Evolutionary conservation across 768 basidiomycete genomes (phyloP).

Genomic region (Xanthoconium stramineum): DNA sequence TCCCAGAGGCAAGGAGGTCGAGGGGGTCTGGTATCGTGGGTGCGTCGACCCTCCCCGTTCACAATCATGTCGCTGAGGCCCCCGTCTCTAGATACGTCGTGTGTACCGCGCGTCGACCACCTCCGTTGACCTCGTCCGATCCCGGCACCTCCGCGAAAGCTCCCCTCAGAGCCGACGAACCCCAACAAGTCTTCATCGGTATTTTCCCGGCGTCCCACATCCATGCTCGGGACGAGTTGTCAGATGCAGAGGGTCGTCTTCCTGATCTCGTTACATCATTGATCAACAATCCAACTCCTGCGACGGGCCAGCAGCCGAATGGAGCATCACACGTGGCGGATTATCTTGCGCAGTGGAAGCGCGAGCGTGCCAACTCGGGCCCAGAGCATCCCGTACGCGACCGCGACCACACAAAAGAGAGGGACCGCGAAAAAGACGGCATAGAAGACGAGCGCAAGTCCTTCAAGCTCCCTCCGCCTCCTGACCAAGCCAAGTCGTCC

Average conservation of each 20-base stretch:
- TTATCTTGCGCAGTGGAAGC: constrained; percentile 44
- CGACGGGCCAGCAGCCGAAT: constrained; percentile 31
- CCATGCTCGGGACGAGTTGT: constrained; percentile 78
- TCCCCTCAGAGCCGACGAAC: constrained; percentile 64
- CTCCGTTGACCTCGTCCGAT: constrained; percentile 70
- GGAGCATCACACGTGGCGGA: constrained; percentile 43
- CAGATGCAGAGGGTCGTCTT: constrained; percentile 84
- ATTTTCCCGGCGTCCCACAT: constrained; percentile 93
- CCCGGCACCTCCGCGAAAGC: constrained; percentile 44
- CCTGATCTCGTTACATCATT: constrained; percentile 68
- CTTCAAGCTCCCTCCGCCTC: constrained; percentile 69
- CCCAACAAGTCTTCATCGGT: constrained; percentile 88
- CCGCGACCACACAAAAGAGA: constrained; percentile 40
- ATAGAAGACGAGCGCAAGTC: constrained; percentile 60
- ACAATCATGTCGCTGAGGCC: not conserved
- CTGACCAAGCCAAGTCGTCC: constrained; percentile 71
- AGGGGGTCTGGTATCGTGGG: constrained; percentile 93
- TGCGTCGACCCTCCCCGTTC: constrained; percentile 40
- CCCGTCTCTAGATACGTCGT: constrained; percentile 68
- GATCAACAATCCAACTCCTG: constrained; percentile 33
- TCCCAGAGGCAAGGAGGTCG: constrained; percentile 66
- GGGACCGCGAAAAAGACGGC: constrained; percentile 61
- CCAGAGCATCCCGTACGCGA: constrained; percentile 28
- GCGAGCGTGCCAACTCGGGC: constrained; percentile 28
- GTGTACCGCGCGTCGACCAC: constrained; percentile 66